Percentiles rank a stretch among this genome's conserved stretches.
Evolutionary conservation across 768 basidiomycete genomes (phyloP).

Genomic region (Xerocomellus dryophilus): DNA sequence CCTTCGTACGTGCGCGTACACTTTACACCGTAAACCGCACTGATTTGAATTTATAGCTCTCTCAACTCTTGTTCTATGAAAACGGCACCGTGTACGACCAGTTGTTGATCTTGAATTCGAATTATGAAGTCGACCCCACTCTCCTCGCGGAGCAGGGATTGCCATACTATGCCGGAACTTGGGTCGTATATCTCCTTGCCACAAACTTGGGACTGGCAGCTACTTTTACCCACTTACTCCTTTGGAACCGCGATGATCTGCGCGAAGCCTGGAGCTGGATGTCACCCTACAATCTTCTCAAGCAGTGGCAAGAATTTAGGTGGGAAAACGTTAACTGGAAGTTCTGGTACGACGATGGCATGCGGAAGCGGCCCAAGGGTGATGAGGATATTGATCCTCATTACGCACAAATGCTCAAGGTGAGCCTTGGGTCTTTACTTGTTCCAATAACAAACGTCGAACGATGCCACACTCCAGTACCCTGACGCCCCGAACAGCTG

Average conservation of each 20-base stretch:
- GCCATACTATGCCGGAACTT: slow-evolving; percentile 31
- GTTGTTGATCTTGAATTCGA: slow-evolving; percentile 47
- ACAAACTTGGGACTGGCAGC: slow-evolving; percentile 37
- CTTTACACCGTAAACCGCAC: background rate
- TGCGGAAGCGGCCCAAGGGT: slow-evolving; percentile 31
- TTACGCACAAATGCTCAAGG: slow-evolving; percentile 49
- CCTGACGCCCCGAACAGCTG: slow-evolving; percentile 33
- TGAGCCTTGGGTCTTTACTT: slow-evolving; percentile 14
- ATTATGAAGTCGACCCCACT: slow-evolving; percentile 48
- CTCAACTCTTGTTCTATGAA: slow-evolving; percentile 48
- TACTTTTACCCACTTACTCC: slow-evolving; percentile 47
- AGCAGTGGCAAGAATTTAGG: slow-evolving; percentile 20
- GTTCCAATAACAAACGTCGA: slow-evolving; percentile 10
- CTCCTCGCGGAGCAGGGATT: slow-evolving; percentile 44
- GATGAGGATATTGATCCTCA: slow-evolving; percentile 50
- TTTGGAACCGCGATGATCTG: slow-evolving; percentile 56
- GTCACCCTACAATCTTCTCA: slow-evolving; percentile 29
- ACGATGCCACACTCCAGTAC: slow-evolving; percentile 23
- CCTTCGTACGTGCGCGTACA: slow-evolving; percentile 44
- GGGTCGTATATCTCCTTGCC: slow-evolving; percentile 20
- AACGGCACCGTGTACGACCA: slow-evolving; percentile 55
- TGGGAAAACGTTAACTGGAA: slow-evolving; percentile 38
- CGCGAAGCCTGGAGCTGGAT: slow-evolving; percentile 46
- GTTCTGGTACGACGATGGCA: slow-evolving; percentile 32
- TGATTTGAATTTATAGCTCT: slow-evolving; percentile 32